Evolutionary conservation across 2,329 filamentous ascomycete genomes (phyloP), one percentile per base, ranked within the genome.

Genomic region (Fonsecaea erecta): DNA sequence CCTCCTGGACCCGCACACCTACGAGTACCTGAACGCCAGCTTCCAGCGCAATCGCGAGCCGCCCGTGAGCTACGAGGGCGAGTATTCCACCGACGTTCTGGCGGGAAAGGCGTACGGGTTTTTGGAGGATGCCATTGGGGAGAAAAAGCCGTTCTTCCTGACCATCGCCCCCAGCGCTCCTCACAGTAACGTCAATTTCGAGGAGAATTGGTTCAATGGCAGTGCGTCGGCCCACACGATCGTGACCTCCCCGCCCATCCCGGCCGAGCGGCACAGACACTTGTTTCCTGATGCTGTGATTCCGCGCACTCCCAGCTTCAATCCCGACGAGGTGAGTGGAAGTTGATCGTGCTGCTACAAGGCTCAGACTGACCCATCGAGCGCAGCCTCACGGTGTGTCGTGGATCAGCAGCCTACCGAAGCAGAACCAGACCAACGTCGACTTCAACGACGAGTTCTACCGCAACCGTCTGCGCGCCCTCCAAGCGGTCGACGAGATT

Each of bases 141-240:
- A 80, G 0, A 79, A 82, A 16, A 62, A 60, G 12, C 90, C 90
- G 0, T 92, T 91, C 76, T 91, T 92, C 72, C 74, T 92, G 3
- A 83, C 82, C 0, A 80, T 90, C 8, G 86, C 89, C 0, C 90
- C 89, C 0, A 82, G 88, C 5, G 88, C 86, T 0, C 89, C 90
- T 0, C 90, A 92, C 70, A 83, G 83, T 24, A 86, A 88, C 65
- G 77, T 83, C 3, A 73, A 81, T 26, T 67, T 71, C 18, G 24
- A 63, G 35, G 57, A 56, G 11, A 58, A 54, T 30, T 51, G 66
- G 69, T 48, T 80, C 82, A 7, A 67, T 68, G 46, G 53, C 72
- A 64, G 66, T 71, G 2, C 69, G 75, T 51, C 64, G 68, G 24
- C 72, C 71, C 9, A 67, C 66, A 9, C 55, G 11, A 58, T 74